A percentile compares a stretch with the other conserved stretches of the same genome.
Conservation (phyloP, 768 basidiomycete species). For the Boletellus ananas region DNA sequence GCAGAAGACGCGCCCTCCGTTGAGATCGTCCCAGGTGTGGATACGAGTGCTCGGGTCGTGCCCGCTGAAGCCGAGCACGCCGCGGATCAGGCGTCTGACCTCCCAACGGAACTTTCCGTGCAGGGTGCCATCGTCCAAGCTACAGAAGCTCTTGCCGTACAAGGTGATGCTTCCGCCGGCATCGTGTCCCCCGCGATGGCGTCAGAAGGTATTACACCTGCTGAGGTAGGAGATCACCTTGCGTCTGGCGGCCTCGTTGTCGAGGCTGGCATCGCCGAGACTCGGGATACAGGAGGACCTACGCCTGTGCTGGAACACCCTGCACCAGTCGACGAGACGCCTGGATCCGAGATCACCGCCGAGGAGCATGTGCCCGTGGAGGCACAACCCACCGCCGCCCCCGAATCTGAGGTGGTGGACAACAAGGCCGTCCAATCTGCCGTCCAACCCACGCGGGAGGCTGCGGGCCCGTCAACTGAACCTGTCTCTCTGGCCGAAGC, state of each 20-base stretch:
- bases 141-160: not conserved
- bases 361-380: not conserved
- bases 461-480: not conserved
- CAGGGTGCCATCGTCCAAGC: not conserved
- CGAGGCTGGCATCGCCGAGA: not conserved
- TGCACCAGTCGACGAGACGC: conserved; percentile 6
- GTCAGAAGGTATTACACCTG: not conserved
- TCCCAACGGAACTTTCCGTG: not conserved
- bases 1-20: not conserved
- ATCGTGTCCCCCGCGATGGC: not conserved
- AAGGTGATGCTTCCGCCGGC: not conserved
- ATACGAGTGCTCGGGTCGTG: not conserved
- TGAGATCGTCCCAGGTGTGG: not conserved
- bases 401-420: too few relatives aligned
- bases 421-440: not conserved
- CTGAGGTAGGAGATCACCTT: conserved; percentile 4
- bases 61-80: not conserved
- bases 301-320: not conserved
- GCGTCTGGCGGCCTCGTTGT: not conserved
- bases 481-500: not conserved
- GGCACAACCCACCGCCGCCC: not conserved
- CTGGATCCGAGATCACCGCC: not conserved
- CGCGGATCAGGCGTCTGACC: conserved; percentile 4
- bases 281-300: not conserved
- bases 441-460: not conserved